Conservation (phyloP, 805 yeast genomes). For the Kodamaea nitidulidarum region DNA sequence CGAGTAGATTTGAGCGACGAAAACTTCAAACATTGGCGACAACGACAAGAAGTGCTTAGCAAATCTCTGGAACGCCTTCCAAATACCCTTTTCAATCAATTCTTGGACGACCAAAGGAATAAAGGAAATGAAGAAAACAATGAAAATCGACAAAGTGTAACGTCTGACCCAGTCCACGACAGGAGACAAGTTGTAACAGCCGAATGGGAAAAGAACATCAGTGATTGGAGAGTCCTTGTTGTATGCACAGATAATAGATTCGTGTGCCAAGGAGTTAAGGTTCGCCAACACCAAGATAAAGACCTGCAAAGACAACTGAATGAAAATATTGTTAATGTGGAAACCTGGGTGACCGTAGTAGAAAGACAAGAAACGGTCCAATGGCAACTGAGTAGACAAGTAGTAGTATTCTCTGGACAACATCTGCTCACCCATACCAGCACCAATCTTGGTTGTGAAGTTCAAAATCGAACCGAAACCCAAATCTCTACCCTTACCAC, state of each 20-base stretch:
- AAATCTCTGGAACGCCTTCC: constrained; percentile 70
- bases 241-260: constrained; percentile 64
- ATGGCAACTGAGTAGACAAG: constrained; percentile 73
- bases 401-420: constrained; percentile 79
- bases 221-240: constrained; percentile 63
- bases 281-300: constrained; percentile 69
- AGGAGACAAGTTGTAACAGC: constrained; percentile 72
- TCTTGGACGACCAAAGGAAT: constrained; percentile 77
- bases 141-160: constrained; percentile 74
- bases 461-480: constrained; percentile 84
- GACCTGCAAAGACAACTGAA: constrained; percentile 68
- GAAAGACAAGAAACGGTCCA: constrained; percentile 77
- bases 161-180: constrained; percentile 79
- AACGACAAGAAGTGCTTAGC: constrained; percentile 63
- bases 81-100: constrained; percentile 74
- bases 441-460: constrained; percentile 85
- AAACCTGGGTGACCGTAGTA: constrained; percentile 86
- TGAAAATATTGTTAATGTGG: constrained; percentile 76
- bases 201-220: constrained; percentile 60
- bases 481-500: constrained; percentile 88
- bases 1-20: constrained; percentile 76
- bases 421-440: constrained; percentile 92
- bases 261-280: constrained; percentile 69
- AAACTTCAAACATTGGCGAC: constrained; percentile 80
- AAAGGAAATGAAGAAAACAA: constrained; percentile 77